Conservation (phyloP, 495 filamentous ascomycete species). For the Chaetomium tenue region DNA sequence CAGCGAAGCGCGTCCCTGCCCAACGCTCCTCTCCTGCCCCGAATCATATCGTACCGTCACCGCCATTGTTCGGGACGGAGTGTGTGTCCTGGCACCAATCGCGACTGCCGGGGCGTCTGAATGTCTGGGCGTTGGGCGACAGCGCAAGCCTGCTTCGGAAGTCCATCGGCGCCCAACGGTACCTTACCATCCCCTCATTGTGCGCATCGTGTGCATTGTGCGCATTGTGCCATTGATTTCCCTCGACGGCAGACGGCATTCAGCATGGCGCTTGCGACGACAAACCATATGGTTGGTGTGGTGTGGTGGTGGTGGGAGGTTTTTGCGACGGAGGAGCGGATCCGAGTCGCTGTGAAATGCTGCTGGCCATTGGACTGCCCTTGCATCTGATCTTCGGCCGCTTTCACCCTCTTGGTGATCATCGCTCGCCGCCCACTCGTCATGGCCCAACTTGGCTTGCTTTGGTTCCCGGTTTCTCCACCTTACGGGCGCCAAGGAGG, state of each 20-base stretch:
- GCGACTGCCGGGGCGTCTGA: slow-evolving; percentile 12
- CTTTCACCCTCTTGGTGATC: slow-evolving; percentile 5
- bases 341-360: neutral
- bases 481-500: slow-evolving; percentile 22
- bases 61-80: slow-evolving; percentile 17
- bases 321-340: slow-evolving; percentile 13
- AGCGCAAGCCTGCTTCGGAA: slow-evolving; percentile 24
- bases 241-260: neutral
- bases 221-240: neutral
- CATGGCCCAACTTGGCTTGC: slow-evolving; percentile 27
- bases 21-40: slow-evolving; percentile 24
- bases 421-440: slow-evolving; percentile 23
- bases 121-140: slow-evolving; percentile 32
- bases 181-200: slow-evolving; percentile 22
- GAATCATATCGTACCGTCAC: slow-evolving; percentile 28
- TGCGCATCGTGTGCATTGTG: neutral
- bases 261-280: slow-evolving; percentile 18
- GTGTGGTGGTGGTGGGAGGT: neutral
- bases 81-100: slow-evolving; percentile 35
- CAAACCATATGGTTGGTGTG: neutral
- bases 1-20: slow-evolving; percentile 32
- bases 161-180: slow-evolving; percentile 34
- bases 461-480: slow-evolving; percentile 23
- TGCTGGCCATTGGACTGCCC: slow-evolving; percentile 10
- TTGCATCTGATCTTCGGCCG: slow-evolving; percentile 15